Conservation (phyloP, 2,329 filamentous ascomycete species). For the Fusarium palustre region DNA sequence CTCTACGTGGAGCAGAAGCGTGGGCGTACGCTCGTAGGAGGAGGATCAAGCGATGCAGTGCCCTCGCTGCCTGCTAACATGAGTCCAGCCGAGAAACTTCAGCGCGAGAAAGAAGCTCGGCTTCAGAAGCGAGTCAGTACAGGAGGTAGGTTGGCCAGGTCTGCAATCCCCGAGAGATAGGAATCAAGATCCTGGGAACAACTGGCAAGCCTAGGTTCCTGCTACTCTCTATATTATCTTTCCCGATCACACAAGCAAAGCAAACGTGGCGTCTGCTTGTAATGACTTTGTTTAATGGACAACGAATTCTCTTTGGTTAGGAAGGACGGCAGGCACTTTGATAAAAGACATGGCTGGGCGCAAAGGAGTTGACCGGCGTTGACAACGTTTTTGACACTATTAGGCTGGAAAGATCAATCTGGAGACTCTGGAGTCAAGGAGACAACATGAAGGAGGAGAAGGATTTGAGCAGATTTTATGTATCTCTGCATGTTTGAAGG, state of each 20-base stretch:
- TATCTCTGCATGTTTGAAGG: constrained; percentile 14
- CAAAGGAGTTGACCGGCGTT: constrained; percentile 45
- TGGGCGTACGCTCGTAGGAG: constrained; percentile 56
- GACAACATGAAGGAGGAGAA: constrained; percentile 28
- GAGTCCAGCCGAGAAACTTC: constrained; percentile 61
- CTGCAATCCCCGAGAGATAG: constrained; percentile 72
- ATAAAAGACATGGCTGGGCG: constrained; percentile 36
- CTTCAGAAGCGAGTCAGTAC: constrained; percentile 84
- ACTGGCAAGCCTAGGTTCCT: constrained; percentile 54
- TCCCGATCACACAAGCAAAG: constrained; percentile 45
- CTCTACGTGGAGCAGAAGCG: constrained; percentile 86
- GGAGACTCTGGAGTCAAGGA: constrained; percentile 17
- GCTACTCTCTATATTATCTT: constrained; percentile 52
- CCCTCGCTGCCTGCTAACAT: constrained; percentile 67
- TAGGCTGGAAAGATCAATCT: constrained; percentile 11
- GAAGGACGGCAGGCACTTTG: constrained; percentile 41
- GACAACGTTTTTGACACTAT: constrained; percentile 20
- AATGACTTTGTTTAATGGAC: constrained; percentile 30
- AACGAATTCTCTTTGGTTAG: constrained; percentile 35
- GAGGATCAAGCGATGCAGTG: constrained; percentile 67
- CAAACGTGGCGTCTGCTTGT: constrained; percentile 18
- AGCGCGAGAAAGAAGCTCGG: constrained; percentile 73
- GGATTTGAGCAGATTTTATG: constrained; percentile 20
- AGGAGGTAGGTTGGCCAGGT: constrained; percentile 76
- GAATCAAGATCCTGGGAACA: constrained; percentile 57